phyloP scores from a whole-genome alignment of 441 rosid genomes.

The Bruguiera hainesii region DNA sequence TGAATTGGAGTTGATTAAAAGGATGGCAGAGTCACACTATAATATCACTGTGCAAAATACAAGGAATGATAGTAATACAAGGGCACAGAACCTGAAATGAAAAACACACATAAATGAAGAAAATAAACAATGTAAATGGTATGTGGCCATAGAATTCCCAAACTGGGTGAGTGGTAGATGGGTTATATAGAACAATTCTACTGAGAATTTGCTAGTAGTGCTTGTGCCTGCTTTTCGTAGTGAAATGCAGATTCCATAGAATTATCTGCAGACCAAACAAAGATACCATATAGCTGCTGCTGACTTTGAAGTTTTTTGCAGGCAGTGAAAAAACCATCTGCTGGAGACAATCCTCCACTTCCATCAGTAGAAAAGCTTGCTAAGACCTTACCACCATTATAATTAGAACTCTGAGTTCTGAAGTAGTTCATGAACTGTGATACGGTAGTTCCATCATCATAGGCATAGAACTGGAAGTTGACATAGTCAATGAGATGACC shows the following conservation, averaged over 20 bases:
- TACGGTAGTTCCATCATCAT: neutral
- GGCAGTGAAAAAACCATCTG: neutral
- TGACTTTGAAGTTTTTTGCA: neutral
- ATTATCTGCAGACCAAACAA: conserved; percentile 1
- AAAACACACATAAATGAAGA: too few relatives aligned
- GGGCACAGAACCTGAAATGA: too few relatives aligned
- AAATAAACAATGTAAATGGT: too few relatives aligned
- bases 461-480: conserved; percentile 4
- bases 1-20: too few relatives aligned
- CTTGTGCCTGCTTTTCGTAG: conserved; percentile 1
- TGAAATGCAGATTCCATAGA: neutral
- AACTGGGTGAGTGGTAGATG: neutral
- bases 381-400: neutral
- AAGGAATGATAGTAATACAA: too few relatives aligned
- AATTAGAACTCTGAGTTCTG: neutral
- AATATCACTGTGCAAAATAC: too few relatives aligned
- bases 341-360: neutral
- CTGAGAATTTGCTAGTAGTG: neutral
- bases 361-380: neutral
- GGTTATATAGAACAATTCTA: too few relatives aligned
- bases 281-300: neutral
- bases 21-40: too few relatives aligned
- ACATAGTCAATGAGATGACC: conserved; percentile 1
- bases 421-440: conserved; percentile 1
- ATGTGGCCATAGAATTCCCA: neutral